phyloP scores from a whole-genome alignment of 2,329 filamentous ascomycete genomes.

The Botrytis cinerea region DNA sequence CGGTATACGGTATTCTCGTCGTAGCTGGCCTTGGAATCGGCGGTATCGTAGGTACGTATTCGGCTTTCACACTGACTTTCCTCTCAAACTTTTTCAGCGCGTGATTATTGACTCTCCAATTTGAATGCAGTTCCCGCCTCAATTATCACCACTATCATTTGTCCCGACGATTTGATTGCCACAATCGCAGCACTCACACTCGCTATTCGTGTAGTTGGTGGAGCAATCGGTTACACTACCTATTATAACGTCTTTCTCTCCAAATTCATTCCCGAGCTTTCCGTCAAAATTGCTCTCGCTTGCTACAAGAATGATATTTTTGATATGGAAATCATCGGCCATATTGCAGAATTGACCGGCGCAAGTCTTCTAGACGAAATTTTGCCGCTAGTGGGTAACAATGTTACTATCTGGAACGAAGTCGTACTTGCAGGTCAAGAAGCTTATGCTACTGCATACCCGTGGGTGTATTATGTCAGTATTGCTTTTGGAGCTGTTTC shows the following conservation, averaged over 20 bases:
- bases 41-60: constrained; percentile 63
- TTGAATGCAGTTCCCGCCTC: constrained; percentile 64
- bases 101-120: neutral
- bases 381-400: constrained; percentile 55
- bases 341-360: constrained; percentile 55
- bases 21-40: constrained; percentile 63
- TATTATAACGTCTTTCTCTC: constrained; percentile 57
- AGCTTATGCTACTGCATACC: constrained; percentile 60
- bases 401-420: constrained; percentile 51
- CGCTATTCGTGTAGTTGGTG: constrained; percentile 68
- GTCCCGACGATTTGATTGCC: constrained; percentile 69
- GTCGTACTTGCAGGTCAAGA: constrained; percentile 58
- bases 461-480: constrained; percentile 62
- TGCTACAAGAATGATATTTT: constrained; percentile 32
- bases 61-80: neutral
- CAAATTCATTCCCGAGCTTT: constrained; percentile 43
- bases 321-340: constrained; percentile 47
- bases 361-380: constrained; percentile 54
- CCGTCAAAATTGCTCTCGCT: constrained; percentile 34
- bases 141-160: constrained; percentile 69
- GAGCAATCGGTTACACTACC: constrained; percentile 63
- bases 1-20: constrained; percentile 59
- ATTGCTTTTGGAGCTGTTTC: constrained; percentile 61
- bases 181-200: constrained; percentile 69
- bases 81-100: too few species aligned